These are phyloP conservation scores for Eucalyptus dawsonii DNA, from an alignment of 345 rosid genomes.

Conservation along the genomic window DNA sequence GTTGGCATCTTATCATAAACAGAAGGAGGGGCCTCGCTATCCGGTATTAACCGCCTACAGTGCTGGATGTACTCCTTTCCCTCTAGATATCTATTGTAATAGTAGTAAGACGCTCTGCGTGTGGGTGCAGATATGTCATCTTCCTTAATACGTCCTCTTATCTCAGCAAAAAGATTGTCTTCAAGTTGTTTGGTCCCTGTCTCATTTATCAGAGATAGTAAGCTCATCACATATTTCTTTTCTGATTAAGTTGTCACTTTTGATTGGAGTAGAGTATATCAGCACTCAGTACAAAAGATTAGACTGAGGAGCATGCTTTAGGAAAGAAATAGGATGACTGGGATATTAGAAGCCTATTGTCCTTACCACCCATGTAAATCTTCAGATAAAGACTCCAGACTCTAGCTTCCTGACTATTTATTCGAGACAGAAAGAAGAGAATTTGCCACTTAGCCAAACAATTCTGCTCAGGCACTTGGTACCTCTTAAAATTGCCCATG, in stretches of 20 bases:
- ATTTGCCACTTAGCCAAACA: background rate
- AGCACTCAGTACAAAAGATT: background rate
- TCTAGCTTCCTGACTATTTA: background rate
- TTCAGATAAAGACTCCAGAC: background rate
- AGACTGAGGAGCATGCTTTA: background rate
- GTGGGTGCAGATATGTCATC: constrained; percentile 73
- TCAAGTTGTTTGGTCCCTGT: constrained; percentile 63
- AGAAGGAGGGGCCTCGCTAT: constrained; percentile 29
- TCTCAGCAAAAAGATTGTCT: constrained; percentile 54
- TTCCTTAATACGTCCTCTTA: constrained; percentile 76
- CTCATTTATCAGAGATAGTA: background rate
- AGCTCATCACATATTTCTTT: background rate
- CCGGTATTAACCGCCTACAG: constrained; percentile 43
- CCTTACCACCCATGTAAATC: background rate
- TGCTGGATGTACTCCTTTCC: constrained; percentile 86
- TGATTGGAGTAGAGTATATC: background rate
- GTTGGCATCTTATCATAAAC: constrained; percentile 63
- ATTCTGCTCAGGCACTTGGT: background rate
- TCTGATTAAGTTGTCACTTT: background rate
- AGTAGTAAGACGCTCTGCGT: constrained; percentile 63
- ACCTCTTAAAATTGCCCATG: background rate
- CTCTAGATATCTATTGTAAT: constrained; percentile 50
- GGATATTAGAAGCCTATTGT: background rate
- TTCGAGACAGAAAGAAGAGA: background rate
- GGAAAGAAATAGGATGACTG: background rate